A percentile compares a stretch with the other conserved stretches of the same genome.
Evolutionary conservation across 2,329 filamentous ascomycete genomes (phyloP).

Genomic region (Onygena corvina): DNA sequence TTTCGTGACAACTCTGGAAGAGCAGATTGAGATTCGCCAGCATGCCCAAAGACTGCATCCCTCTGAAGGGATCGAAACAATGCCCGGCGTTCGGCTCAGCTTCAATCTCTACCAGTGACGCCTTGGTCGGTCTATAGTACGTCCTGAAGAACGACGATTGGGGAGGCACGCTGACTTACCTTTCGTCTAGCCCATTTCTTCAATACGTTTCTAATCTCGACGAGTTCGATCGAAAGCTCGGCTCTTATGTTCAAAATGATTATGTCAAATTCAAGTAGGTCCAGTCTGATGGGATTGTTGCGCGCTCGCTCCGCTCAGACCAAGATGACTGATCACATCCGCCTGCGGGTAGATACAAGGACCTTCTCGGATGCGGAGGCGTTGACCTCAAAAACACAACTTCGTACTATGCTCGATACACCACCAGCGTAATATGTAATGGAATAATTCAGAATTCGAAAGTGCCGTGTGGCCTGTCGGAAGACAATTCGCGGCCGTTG

Average conservation of each 20-base stretch:
- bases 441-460: conserved; percentile 84
- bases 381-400: conserved; percentile 68
- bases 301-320: not conserved
- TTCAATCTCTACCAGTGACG: conserved; percentile 54
- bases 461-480: conserved; percentile 52
- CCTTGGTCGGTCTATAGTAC: conserved; percentile 53
- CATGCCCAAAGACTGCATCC: conserved; percentile 45
- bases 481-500: conserved; percentile 56
- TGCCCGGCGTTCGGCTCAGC: conserved; percentile 63
- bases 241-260: conserved; percentile 57
- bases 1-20: not conserved
- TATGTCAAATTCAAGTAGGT: conserved; percentile 70
- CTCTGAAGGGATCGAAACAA: conserved; percentile 54
- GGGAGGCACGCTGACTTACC: conserved; percentile 5
- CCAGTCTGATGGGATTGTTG: not conserved
- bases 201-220: conserved; percentile 61
- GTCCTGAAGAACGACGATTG: conserved; percentile 22
- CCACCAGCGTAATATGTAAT: conserved; percentile 85
- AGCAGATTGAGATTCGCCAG: conserved; percentile 8
- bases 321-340: not conserved
- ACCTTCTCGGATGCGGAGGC: conserved; percentile 64
- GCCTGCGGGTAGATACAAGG: conserved; percentile 55
- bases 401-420: conserved; percentile 83
- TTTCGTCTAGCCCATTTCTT: conserved; percentile 62
- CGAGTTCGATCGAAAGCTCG: conserved; percentile 66